Evolutionary conservation across 805 yeast genomes (phyloP).

Genomic region (Scheffersomyces ergatensis): DNA sequence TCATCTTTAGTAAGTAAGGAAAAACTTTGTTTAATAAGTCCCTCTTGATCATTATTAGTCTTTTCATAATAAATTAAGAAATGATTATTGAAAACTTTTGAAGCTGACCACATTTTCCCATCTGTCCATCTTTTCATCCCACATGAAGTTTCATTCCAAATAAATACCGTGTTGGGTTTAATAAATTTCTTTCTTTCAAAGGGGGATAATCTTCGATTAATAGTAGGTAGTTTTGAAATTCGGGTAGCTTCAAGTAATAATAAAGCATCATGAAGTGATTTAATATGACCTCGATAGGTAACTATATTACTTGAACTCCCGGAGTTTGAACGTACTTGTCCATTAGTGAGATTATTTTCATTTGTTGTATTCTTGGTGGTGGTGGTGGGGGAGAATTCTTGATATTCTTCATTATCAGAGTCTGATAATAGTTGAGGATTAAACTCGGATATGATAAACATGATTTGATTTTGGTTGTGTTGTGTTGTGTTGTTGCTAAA

Average conservation of each 20-base stretch:
- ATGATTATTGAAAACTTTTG: slow-evolving; percentile 58
- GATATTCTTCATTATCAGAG: not conserved
- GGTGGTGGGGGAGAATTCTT: not conserved
- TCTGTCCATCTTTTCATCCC: slow-evolving; percentile 81
- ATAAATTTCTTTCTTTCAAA: slow-evolving; percentile 61
- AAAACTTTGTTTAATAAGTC: slow-evolving; percentile 65
- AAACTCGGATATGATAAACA: slow-evolving; percentile 5
- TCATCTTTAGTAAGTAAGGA: slow-evolving; percentile 52
- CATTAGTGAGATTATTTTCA: not conserved
- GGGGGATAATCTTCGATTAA: slow-evolving; percentile 56
- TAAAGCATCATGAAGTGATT: slow-evolving; percentile 60
- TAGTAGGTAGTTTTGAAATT: slow-evolving; percentile 52
- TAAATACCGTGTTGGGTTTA: slow-evolving; percentile 57
- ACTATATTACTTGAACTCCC: slow-evolving; percentile 33
- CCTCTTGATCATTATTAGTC: slow-evolving; percentile 57
- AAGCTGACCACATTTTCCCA: slow-evolving; percentile 71
- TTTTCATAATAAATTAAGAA: slow-evolving; percentile 42
- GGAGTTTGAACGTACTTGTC: not conserved
- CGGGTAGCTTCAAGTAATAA: slow-evolving; percentile 65
- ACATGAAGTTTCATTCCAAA: slow-evolving; percentile 71
- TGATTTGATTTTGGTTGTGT: too few relatives aligned
- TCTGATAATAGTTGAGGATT: slow-evolving; percentile 2
- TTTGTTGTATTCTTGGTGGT: not conserved
- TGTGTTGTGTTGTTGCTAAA: too few relatives aligned
- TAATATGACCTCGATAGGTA: slow-evolving; percentile 60